Evolutionary conservation across 2,329 filamentous ascomycete species (phyloP).

Genomic region (Penicillium sp.): DNA sequence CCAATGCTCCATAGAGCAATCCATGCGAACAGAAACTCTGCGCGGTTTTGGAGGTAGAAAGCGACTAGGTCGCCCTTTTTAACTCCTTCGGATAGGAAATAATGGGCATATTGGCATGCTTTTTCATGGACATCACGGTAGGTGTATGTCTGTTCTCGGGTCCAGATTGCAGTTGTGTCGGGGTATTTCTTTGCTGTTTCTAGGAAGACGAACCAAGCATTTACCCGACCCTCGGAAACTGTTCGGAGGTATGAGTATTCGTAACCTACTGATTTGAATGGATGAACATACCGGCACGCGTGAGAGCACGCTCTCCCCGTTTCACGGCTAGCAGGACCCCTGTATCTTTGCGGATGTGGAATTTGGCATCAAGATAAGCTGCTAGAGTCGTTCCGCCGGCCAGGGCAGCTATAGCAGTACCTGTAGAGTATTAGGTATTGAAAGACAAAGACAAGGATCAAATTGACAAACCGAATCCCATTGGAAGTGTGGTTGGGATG

Average conservation of each 20-base stretch:
- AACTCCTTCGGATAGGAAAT: conserved; percentile 61
- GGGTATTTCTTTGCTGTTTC: conserved; percentile 54
- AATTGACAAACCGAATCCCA: background rate
- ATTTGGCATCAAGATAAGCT: conserved; percentile 62
- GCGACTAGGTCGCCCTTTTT: conserved; percentile 62
- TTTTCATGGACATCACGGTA: conserved; percentile 58
- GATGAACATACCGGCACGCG: conserved; percentile 48
- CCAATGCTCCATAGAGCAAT: conserved; percentile 66
- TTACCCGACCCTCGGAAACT: conserved; percentile 47
- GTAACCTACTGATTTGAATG: background rate
- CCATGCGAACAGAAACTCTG: conserved; percentile 68
- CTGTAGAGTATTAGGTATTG: conserved; percentile 7
- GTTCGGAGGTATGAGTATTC: conserved; percentile 30
- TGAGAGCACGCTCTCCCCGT: conserved; percentile 47
- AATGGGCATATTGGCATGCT: conserved; percentile 63
- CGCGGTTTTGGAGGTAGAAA: conserved; percentile 67
- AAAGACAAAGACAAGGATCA: background rate
- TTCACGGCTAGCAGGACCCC: conserved; percentile 46
- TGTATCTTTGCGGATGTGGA: conserved; percentile 65
- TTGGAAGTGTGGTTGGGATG: background rate
- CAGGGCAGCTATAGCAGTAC: conserved; percentile 27
- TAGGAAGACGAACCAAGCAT: conserved; percentile 68
- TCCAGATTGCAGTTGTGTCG: conserved; percentile 66
- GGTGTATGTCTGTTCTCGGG: conserved; percentile 60
- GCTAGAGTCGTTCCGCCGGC: conserved; percentile 30